Evolutionary conservation across 2,329 filamentous ascomycete genomes (phyloP).

Genomic region (Trichoderma pleuroti): DNA sequence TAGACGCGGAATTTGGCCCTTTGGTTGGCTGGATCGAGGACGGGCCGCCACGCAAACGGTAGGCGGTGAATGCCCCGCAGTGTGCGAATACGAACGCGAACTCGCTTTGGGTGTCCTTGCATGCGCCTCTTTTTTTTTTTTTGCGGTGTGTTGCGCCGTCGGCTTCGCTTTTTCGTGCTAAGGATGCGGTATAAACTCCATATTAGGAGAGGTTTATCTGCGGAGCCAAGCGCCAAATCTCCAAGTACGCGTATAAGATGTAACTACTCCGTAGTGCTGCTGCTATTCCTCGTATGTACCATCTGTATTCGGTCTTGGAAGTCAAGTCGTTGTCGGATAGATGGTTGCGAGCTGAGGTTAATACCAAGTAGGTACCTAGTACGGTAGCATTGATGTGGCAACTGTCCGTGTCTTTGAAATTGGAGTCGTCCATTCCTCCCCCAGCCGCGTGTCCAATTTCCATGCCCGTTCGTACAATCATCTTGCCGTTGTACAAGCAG

Average conservation of each 20-base stretch:
- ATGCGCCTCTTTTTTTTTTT: not conserved
- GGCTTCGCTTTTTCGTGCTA: not conserved
- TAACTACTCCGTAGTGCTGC: not conserved
- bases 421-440: not conserved
- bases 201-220: not conserved
- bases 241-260: not conserved
- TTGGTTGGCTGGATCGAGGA: conserved; percentile 10
- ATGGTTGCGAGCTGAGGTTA: not conserved
- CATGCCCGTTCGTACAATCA: not conserved
- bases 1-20: not conserved
- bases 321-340: not conserved
- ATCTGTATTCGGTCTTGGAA: not conserved
- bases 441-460: not conserved
- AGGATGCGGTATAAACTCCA: not conserved
- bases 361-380: too few relatives aligned
- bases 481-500: not conserved
- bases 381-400: not conserved
- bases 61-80: conserved; percentile 19
- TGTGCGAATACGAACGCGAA: conserved; percentile 34
- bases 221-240: not conserved
- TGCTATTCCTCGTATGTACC: not conserved
- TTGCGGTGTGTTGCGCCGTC: not conserved
- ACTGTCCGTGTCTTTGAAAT: not conserved
- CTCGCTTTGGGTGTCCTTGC: not conserved
- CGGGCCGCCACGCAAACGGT: conserved; percentile 15